A percentile compares a stretch with the other conserved stretches of the same genome.
Evolutionary conservation across 768 basidiomycete species (phyloP).

Genomic region (Mycena haematopus): DNA sequence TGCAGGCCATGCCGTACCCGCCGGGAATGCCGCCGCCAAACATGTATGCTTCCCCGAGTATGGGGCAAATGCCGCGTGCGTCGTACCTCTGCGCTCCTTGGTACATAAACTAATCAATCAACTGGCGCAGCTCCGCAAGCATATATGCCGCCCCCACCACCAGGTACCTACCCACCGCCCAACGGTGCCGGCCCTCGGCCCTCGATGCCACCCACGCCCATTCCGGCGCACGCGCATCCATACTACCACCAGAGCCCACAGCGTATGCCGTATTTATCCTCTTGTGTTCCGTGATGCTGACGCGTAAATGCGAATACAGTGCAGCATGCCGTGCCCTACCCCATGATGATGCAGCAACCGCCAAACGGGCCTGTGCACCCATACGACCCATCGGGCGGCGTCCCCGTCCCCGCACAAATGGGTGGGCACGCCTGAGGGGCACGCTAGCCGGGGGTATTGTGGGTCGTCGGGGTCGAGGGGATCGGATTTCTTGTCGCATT

Average conservation of each 20-base stretch:
- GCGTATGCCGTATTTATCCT: slow-evolving; percentile 49
- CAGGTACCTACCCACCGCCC: slow-evolving; percentile 79
- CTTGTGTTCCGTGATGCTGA: slow-evolving; percentile 32
- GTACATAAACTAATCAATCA: slow-evolving; percentile 8
- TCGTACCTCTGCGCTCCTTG: slow-evolving; percentile 24
- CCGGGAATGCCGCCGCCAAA: slow-evolving; percentile 82
- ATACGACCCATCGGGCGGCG: slow-evolving; percentile 60
- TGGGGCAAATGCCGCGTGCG: slow-evolving; percentile 91
- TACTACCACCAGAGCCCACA: slow-evolving; percentile 93
- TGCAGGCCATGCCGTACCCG: slow-evolving; percentile 87
- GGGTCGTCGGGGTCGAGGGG: slow-evolving; percentile 14
- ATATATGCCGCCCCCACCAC: slow-evolving; percentile 80
- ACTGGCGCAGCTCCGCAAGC: slow-evolving; percentile 62
- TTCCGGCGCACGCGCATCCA: slow-evolving; percentile 84
- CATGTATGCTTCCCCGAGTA: slow-evolving; percentile 83
- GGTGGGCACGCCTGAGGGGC: slow-evolving; percentile 69
- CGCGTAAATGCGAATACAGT: slow-evolving; percentile 50
- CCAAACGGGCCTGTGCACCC: slow-evolving; percentile 72
- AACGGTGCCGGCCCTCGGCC: slow-evolving; percentile 81
- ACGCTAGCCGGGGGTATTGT: slow-evolving; percentile 4
- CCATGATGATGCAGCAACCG: slow-evolving; percentile 91
- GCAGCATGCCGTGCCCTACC: slow-evolving; percentile 85
- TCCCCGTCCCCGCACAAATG: slow-evolving; percentile 75
- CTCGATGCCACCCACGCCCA: slow-evolving; percentile 92
- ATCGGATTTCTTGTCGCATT: slow-evolving; percentile 36